Conservation (phyloP, 2,329 filamentous ascomycete species). For the Pseudogymnoascus sp. region DNA sequence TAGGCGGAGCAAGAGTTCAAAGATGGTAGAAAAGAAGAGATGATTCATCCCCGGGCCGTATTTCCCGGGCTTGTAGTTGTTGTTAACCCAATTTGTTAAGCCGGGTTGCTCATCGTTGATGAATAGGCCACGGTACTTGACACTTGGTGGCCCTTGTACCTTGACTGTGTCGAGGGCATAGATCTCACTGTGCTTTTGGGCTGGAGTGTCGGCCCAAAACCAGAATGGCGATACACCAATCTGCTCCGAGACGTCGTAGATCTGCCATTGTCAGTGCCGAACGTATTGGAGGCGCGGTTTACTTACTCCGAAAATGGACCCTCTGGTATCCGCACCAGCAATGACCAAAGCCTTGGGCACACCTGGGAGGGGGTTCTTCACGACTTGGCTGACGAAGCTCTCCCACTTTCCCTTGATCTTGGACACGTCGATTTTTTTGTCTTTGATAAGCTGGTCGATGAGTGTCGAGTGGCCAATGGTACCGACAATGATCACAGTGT, state of each 20-base stretch:
- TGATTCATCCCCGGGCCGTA: slow-evolving; percentile 43
- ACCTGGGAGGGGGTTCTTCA: slow-evolving; percentile 50
- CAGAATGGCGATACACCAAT: slow-evolving; percentile 58
- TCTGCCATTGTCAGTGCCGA: background rate
- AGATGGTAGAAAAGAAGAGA: slow-evolving; percentile 62
- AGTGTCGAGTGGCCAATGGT: slow-evolving; percentile 58
- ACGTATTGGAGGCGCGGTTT: background rate
- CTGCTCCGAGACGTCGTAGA: background rate
- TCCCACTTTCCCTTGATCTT: slow-evolving; percentile 60
- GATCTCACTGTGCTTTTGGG: slow-evolving; percentile 36
- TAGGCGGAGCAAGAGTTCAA: slow-evolving; percentile 62
- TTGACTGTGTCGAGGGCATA: slow-evolving; percentile 41
- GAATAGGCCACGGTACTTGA: slow-evolving; percentile 53
- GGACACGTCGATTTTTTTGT: slow-evolving; percentile 50
- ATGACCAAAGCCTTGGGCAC: slow-evolving; percentile 56
- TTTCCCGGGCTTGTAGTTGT: slow-evolving; percentile 34
- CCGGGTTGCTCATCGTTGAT: slow-evolving; percentile 55
- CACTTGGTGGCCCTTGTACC: slow-evolving; percentile 42
- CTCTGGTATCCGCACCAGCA: slow-evolving; percentile 57
- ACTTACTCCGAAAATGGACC: slow-evolving; percentile 57
- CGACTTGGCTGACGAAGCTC: slow-evolving; percentile 53
- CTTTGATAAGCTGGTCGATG: slow-evolving; percentile 50
- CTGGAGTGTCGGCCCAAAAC: slow-evolving; percentile 49
- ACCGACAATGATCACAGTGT: slow-evolving; percentile 54
- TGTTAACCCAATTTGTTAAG: slow-evolving; percentile 55